Percentiles rank a stretch among this genome's conserved stretches.
phyloP scores from a whole-genome alignment of 441 rosid species.

The Pelargonium fulgidum region DNA sequence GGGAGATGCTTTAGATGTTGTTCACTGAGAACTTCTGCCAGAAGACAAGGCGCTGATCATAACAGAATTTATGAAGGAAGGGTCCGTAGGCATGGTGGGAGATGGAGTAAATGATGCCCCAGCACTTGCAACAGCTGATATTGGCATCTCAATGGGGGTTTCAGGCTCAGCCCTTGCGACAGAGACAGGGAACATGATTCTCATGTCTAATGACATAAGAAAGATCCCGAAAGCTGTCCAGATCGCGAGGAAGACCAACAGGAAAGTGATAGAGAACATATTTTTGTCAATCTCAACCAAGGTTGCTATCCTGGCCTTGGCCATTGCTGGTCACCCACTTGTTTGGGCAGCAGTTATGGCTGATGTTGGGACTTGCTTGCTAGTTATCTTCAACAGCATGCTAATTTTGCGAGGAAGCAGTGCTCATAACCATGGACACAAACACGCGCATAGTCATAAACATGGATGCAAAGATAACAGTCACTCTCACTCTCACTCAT shows the following conservation, averaged over 20 bases:
- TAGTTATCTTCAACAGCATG: conserved; percentile 85
- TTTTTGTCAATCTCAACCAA: conserved; percentile 49
- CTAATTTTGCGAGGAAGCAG: conserved; percentile 36
- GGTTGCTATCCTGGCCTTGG: conserved; percentile 55
- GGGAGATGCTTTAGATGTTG: conserved; percentile 44
- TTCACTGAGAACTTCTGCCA: conserved; percentile 71
- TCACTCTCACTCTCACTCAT: too few species aligned
- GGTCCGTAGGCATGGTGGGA: conserved; percentile 75
- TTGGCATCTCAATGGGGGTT: conserved; percentile 91
- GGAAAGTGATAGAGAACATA: conserved; percentile 64
- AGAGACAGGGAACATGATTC: conserved; percentile 66
- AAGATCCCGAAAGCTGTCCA: conserved; percentile 59
- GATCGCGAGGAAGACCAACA: conserved; percentile 47
- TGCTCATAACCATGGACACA: not conserved
- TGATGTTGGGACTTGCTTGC: conserved; percentile 74
- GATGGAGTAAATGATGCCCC: conserved; percentile 93
- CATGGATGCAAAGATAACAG: too few species aligned
- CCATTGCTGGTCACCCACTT: conserved; percentile 70
- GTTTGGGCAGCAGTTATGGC: conserved; percentile 88
- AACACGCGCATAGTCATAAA: too few species aligned
- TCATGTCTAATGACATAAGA: conserved; percentile 81
- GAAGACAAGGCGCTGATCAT: conserved; percentile 61
- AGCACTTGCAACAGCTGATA: conserved; percentile 74
- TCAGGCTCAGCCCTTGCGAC: conserved; percentile 90
- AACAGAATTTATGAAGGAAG: conserved; percentile 43